A percentile compares a stretch with the other conserved stretches of the same genome.
Conservation (phyloP, 2,329 filamentous ascomycete species). For the Aspergillus thermomutatus region DNA sequence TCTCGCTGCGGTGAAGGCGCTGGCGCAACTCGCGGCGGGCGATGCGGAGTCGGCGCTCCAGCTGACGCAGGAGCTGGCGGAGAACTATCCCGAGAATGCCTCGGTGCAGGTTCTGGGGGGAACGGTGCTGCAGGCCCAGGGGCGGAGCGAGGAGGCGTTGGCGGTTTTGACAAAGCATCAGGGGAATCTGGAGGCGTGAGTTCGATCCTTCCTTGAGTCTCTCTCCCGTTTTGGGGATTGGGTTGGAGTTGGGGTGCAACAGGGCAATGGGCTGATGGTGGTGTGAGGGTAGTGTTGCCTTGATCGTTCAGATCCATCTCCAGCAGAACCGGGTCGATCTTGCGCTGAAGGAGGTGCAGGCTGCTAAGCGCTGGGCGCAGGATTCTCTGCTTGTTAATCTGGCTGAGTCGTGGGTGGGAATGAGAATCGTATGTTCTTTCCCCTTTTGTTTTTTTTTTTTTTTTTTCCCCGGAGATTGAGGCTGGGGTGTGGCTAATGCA, state of each 20-base stretch:
- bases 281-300: slow-evolving; percentile 58
- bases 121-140: slow-evolving; percentile 76
- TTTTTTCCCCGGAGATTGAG: background rate
- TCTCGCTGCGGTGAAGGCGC: slow-evolving; percentile 69
- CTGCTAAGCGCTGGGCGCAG: slow-evolving; percentile 89
- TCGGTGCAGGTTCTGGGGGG: slow-evolving; percentile 78
- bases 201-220: slow-evolving; percentile 17
- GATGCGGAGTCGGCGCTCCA: slow-evolving; percentile 61
- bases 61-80: slow-evolving; percentile 64
- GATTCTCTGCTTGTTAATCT: slow-evolving; percentile 91
- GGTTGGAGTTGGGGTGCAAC: background rate
- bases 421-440: slow-evolving; percentile 69
- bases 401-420: slow-evolving; percentile 90
- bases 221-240: background rate
- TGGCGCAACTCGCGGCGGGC: slow-evolving; percentile 65
- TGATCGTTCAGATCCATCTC: slow-evolving; percentile 90
- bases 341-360: slow-evolving; percentile 81
- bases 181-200: slow-evolving; percentile 73
- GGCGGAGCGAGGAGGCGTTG: slow-evolving; percentile 81
- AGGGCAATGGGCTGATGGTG: slow-evolving; percentile 9
- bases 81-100: slow-evolving; percentile 66
- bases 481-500: background rate
- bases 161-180: slow-evolving; percentile 77
- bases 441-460: background rate
- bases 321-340: slow-evolving; percentile 88